phyloP scores from a whole-genome alignment of 345 rosid genomes.

The Conringia planisiliqua region DNA sequence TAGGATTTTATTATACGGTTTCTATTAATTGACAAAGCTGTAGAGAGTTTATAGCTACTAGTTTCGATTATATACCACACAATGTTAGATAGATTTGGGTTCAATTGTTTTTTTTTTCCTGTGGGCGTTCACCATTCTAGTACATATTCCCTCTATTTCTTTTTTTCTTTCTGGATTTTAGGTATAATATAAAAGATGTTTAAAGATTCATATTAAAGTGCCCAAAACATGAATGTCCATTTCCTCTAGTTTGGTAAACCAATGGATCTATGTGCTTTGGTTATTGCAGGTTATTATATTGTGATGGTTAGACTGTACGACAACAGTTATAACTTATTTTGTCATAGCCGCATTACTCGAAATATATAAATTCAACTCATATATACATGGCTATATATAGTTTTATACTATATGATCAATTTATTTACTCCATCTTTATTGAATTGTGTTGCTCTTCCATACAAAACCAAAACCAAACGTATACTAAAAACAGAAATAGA shows the following conservation, averaged over 20 bases:
- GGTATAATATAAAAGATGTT: not conserved
- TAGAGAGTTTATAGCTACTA: constrained; percentile 15
- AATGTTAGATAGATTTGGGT: constrained; percentile 16
- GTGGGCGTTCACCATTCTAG: constrained; percentile 21
- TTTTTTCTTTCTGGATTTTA: not conserved
- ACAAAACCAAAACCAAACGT: not conserved
- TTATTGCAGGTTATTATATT: not conserved
- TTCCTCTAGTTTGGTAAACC: constrained; percentile 11
- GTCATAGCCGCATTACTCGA: not conserved
- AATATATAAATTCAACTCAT: not conserved
- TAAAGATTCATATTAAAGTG: not conserved
- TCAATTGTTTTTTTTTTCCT: constrained; percentile 7
- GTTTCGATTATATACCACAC: constrained; percentile 23
- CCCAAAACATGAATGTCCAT: not conserved
- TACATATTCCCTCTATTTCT: not conserved
- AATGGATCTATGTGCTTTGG: constrained; percentile 12
- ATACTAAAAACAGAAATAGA: not conserved
- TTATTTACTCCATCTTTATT: not conserved
- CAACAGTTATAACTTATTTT: not conserved
- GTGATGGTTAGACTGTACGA: not conserved
- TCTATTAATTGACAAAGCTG: constrained; percentile 19
- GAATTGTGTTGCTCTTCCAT: not conserved
- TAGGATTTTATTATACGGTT: constrained; percentile 12
- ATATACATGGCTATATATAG: not conserved
- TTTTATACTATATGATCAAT: not conserved